Percentiles rank a stretch among this genome's conserved stretches.
phyloP scores from a whole-genome alignment of 225 moss, liverwort and hornwort species.

The Ulota crispa region DNA sequence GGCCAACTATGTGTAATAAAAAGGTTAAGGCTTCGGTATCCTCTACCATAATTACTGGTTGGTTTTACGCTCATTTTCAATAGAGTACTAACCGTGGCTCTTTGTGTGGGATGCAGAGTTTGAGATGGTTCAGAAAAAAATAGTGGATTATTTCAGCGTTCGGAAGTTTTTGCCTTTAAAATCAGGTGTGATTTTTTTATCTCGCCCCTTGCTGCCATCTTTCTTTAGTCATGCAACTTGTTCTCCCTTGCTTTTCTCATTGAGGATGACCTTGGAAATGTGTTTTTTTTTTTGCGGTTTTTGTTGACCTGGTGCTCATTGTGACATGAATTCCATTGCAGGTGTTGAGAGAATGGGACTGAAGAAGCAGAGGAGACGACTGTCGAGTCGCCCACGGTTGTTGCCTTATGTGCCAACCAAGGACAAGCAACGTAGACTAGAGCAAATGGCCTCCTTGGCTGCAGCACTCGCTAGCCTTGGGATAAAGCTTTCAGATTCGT shows the following conservation, averaged over 20 bases:
- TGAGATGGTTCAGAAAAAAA: conserved; percentile 68
- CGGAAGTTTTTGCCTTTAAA: conserved; percentile 44
- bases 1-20: background rate
- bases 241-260: background rate
- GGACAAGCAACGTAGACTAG: conserved; percentile 59
- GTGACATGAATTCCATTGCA: conserved; percentile 19
- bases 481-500: conserved; percentile 71
- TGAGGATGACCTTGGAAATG: conserved; percentile 1
- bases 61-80: background rate
- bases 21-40: background rate
- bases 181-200: conserved; percentile 26
- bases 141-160: conserved; percentile 74
- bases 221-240: background rate
- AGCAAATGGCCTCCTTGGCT: conserved; percentile 92
- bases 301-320: conserved; percentile 17
- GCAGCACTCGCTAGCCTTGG: conserved; percentile 74
- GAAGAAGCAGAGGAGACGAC: conserved; percentile 48
- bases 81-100: background rate
- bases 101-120: conserved; percentile 56
- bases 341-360: conserved; percentile 47
- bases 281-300: background rate
- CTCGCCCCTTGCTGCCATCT: background rate
- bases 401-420: conserved; percentile 60
- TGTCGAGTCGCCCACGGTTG: conserved; percentile 44
- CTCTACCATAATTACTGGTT: background rate